These are phyloP conservation scores for Calycina marina DNA, from an alignment of 2,329 filamentous ascomycete species.

Conservation along the genomic window DNA sequence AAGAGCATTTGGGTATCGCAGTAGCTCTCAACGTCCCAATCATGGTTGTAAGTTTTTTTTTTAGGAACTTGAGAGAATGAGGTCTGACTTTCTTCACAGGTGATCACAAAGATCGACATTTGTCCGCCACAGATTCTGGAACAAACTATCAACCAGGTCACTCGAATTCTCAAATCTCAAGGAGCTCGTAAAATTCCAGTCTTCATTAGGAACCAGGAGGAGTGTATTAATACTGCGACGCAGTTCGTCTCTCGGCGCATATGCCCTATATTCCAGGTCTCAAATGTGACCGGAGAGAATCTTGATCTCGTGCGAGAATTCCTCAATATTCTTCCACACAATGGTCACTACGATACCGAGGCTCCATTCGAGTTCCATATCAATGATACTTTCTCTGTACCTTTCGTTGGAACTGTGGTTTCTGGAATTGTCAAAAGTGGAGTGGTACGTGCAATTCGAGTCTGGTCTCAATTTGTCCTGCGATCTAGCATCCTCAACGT, in stretches of 20 bases:
- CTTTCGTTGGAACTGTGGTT: slow-evolving; percentile 91
- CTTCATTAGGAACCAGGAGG: slow-evolving; percentile 81
- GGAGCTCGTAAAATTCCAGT: slow-evolving; percentile 91
- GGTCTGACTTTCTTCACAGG: too few species aligned
- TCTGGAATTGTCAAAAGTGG: slow-evolving; percentile 84
- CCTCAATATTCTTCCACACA: slow-evolving; percentile 86
- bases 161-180: slow-evolving; percentile 83
- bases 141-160: slow-evolving; percentile 84
- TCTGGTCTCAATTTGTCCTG: too few species aligned
- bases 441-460: too few species aligned
- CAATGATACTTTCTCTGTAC: slow-evolving; percentile 96
- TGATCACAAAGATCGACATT: slow-evolving; percentile 95
- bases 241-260: slow-evolving; percentile 94
- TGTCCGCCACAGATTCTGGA: slow-evolving; percentile 91
- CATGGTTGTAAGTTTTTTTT: too few species aligned
- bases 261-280: slow-evolving; percentile 94
- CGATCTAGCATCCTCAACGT: too few species aligned
- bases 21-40: slow-evolving; percentile 90
- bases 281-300: slow-evolving; percentile 88
- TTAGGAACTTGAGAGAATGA: too few species aligned
- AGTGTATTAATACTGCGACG: slow-evolving; percentile 87
- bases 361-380: slow-evolving; percentile 89
- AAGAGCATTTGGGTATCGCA: slow-evolving; percentile 92
- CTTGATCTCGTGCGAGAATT: slow-evolving; percentile 85
- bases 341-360: slow-evolving; percentile 79